Base-by-base conservation (phyloP, 495 filamentous ascomycete species). In the Tuber magnatum region DNA sequence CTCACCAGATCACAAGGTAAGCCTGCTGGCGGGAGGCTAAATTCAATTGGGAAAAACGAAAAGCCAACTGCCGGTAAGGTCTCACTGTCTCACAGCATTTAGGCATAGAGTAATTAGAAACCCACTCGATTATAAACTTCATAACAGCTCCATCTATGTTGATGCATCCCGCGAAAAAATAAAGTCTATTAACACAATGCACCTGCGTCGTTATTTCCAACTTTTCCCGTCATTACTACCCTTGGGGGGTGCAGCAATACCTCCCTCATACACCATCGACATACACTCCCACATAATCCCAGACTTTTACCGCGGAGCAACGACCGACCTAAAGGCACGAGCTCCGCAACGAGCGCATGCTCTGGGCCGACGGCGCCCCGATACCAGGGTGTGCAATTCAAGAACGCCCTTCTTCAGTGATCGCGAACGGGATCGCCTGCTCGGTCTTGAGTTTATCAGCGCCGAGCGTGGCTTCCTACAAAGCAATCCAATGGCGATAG, bases 371-470 rank as follows among this genome's bases (percentile, higher is more conserved):
- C 28, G 72, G 68, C 14, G n/a, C 69, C 2, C 40, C 71, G 71
- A 74, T 74, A 20, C 69, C 72, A 65, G 18, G 43, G 9, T 77
- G 72, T 72, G 69, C 32, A 24, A 48, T 77, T 43, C 72, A 71
- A 35, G 75, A 72, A 22, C 75, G 74, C 16, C 39, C 72, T 16
- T 51, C 70, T n/a, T 71, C 51, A 12, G 71, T 77, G 75, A 32
- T 69, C 32, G 24, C 38, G n/a, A 77, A 74, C 39, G 69, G 72
- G 16, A 39, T 74, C 43, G 72, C 71, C 41, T 77, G 69, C 61
- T 74, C 75, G 6, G 44, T 77, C 41, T 24, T 77, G 42, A 74
- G 75, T 39, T 9, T 77, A 28, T 74, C 72, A 24, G 75, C 75
- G 3, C 75, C 75, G 4, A 69, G 72, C 0, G 75, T 77, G 48